Percentiles rank a stretch among this genome's conserved stretches.
phyloP scores from a whole-genome alignment of 495 filamentous ascomycete species.

The Lichina pygmaea region DNA sequence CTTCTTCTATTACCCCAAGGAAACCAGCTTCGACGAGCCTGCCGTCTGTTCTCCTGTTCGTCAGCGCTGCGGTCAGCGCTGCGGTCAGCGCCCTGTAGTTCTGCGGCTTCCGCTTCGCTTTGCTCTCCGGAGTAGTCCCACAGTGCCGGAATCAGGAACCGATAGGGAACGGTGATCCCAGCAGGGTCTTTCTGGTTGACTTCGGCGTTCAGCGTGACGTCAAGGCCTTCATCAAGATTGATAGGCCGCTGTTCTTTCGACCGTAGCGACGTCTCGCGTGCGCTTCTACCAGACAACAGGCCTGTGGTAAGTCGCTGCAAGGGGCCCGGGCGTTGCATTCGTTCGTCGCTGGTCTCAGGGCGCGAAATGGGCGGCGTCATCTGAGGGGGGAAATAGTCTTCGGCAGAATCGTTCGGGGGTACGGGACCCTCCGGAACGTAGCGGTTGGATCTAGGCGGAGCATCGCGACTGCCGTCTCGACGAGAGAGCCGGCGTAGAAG shows the following conservation, averaged over 20 bases:
- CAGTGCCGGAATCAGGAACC: slow-evolving; percentile 59
- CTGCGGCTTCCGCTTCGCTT: neutral
- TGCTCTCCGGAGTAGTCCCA: slow-evolving; percentile 1
- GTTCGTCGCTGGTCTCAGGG: neutral
- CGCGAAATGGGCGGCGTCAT: neutral
- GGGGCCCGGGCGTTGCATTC: slow-evolving; percentile 1
- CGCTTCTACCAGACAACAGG: neutral
- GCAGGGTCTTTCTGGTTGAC: slow-evolving; percentile 59
- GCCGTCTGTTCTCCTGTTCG: neutral
- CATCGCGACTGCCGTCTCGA: slow-evolving; percentile 2
- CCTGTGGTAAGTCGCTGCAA: neutral
- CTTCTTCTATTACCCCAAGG: neutral
- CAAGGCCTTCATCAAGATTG: slow-evolving; percentile 52
- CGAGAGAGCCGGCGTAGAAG: slow-evolving; percentile 28
- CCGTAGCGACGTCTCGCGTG: neutral
- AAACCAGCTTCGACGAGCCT: neutral
- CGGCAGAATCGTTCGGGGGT: slow-evolving; percentile 11
- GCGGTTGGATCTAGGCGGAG: too few relatives aligned
- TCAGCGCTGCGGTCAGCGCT: neutral
- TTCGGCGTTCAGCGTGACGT: slow-evolving; percentile 69
- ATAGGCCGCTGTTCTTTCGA: slow-evolving; percentile 9
- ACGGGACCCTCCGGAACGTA: slow-evolving; percentile 5
- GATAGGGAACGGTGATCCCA: slow-evolving; percentile 71
- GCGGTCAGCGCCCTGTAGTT: neutral
- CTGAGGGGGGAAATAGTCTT: slow-evolving; percentile 15